These are phyloP conservation scores for Chlamydomonas sphaeroides DNA, from an alignment of 139 green algal species.

Conservation along the genomic window DNA sequence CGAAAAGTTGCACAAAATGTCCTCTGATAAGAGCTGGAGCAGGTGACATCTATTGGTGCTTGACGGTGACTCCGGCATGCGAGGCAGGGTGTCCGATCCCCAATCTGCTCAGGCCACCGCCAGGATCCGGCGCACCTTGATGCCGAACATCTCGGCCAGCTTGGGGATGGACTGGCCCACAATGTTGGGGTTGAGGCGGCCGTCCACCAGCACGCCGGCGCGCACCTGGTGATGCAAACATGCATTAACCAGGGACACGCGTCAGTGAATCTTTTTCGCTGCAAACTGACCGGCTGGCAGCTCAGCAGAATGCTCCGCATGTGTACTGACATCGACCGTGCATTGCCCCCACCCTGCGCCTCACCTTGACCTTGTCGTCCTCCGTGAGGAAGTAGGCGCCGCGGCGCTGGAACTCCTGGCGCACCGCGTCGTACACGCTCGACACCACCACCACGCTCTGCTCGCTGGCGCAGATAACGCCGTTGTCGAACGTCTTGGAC, in stretches of 20 bases:
- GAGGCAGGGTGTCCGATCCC: too few species aligned
- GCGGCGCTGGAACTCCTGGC: conserved; percentile 57
- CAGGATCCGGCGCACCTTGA: conserved; percentile 69
- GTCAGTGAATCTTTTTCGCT: too few species aligned
- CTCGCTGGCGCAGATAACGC: conserved; percentile 78
- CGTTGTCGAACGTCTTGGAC: conserved; percentile 80
- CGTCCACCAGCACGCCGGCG: conserved; percentile 64
- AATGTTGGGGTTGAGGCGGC: conserved; percentile 69
- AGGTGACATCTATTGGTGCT: too few species aligned
- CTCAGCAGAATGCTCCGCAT: too few species aligned
- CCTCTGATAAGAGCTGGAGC: too few species aligned
- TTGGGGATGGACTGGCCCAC: conserved; percentile 70
- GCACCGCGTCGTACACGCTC: conserved; percentile 64
- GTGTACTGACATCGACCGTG: too few species aligned
- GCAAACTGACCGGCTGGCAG: too few species aligned
- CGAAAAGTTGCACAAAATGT: too few species aligned
- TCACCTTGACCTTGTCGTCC: conserved; percentile 68
- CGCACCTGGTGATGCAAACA: too few species aligned
- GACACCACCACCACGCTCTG: conserved; percentile 72
- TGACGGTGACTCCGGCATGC: too few species aligned
- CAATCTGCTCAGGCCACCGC: too few species aligned
- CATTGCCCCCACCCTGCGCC: not conserved
- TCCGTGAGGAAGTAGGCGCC: conserved; percentile 72
- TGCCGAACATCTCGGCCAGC: conserved; percentile 72
- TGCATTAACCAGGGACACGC: too few species aligned